Evolutionary conservation across 2,329 filamentous ascomycete species (phyloP).

Genomic region (Pochonia chlamydosporia): DNA sequence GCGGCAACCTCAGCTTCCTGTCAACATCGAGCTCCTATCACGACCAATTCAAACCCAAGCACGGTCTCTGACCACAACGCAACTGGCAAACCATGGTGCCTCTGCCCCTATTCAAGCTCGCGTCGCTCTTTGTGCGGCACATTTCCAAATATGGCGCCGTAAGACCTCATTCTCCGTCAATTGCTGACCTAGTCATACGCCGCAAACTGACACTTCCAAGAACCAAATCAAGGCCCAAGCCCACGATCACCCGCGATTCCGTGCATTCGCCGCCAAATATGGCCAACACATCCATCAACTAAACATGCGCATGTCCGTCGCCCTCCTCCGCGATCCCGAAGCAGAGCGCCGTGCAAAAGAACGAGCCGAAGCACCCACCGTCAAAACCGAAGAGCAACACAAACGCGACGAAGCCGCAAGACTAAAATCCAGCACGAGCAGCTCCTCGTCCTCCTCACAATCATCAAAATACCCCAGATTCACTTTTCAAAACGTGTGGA

Average conservation of each 20-base stretch:
- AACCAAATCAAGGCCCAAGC: constrained; percentile 62
- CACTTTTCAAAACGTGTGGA: constrained; percentile 50
- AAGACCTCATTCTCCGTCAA: constrained; percentile 25
- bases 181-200: not conserved
- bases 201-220: constrained; percentile 29
- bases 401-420: constrained; percentile 46
- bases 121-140: constrained; percentile 57
- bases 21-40: too few species aligned
- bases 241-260: constrained; percentile 58
- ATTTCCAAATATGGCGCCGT: constrained; percentile 66
- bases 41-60: too few species aligned
- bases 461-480: constrained; percentile 17
- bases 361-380: constrained; percentile 57
- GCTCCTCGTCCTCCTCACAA: constrained; percentile 3
- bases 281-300: constrained; percentile 61
- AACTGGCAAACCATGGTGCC: constrained; percentile 46
- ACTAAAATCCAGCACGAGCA: constrained; percentile 24
- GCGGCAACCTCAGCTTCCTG: too few species aligned
- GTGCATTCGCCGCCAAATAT: constrained; percentile 53
- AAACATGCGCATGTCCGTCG: constrained; percentile 60
- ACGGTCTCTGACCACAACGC: too few species aligned
- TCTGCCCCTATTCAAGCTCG: constrained; percentile 63
- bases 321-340: constrained; percentile 50
- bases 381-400: constrained; percentile 57
- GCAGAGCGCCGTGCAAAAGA: constrained; percentile 55